Evolutionary conservation across 805 yeast species (phyloP), one percentile per base, ranked within the genome.

Genomic region (Saccharomycopsis guyanensis): DNA sequence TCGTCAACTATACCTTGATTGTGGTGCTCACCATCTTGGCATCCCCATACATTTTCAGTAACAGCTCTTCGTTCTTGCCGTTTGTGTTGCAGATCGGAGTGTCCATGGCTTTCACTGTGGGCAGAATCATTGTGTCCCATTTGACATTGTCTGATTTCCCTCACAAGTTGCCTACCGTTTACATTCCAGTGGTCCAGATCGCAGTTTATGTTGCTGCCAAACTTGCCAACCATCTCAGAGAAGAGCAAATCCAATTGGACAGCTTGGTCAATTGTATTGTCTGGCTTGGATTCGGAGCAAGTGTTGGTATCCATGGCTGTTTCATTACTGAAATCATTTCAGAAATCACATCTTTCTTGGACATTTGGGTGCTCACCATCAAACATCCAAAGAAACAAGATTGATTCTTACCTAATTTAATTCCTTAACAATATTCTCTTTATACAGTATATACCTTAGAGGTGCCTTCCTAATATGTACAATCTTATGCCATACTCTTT

Each of bases 81-180:
- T 71, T 82, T 54, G 66, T 80, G 19, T 58, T 83, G 40, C 75
- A 89, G 24, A 78, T 85, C 57, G 94, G 95, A 1, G 70, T 82
- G 43, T 73, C 84, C 1, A 65, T 83, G 54, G 96, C 97, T 0
- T 82, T 85, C 57, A 70, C 78, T 3, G 97, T 91, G n/a, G 97
- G 97, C 3, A 76, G 93, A 59, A 86, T 89, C 52, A 89, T 89
- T 57, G 70, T 82, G 47, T 89, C 86, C 2, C 97, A 89, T 62
- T 75, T 91, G 55, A 86, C 96, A 0, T 66, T 73, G 42, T 95
- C 85, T 61, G 64, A 68, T 12, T 88, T 85, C 70, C 97, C 97
- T 40, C 65, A 69, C 59, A 56, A 74, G 53, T 84, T 86, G 42
- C 70, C 84, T 25, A 85, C 95, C 38, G 76, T 79, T 69, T 70